These are phyloP conservation scores for Chrysanthemum makinoi DNA, from an alignment of 129 eudicot genomes.

Conservation along the genomic window DNA sequence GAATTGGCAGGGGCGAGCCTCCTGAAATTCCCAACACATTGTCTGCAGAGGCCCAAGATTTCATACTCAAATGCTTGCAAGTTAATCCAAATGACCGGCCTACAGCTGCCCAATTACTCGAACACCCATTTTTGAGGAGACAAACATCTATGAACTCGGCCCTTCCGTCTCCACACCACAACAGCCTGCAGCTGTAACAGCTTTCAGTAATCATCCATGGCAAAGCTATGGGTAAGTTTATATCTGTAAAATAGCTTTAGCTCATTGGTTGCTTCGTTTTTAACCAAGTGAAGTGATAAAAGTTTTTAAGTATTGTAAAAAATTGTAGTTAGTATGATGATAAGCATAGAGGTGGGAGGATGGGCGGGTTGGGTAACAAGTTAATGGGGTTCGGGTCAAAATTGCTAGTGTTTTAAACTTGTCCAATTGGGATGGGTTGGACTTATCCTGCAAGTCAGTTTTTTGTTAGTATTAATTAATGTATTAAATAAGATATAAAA, in stretches of 20 bases:
- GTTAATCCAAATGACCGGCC: slow-evolving; percentile 68
- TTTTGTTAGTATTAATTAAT: background rate
- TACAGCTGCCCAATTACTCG: slow-evolving; percentile 68
- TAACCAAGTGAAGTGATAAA: slow-evolving; percentile 10
- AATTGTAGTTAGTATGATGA: slow-evolving; percentile 7
- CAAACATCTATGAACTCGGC: slow-evolving; percentile 30
- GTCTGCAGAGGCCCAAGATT: slow-evolving; percentile 71
- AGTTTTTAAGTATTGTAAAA: slow-evolving; percentile 2
- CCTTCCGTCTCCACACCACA: slow-evolving; percentile 38
- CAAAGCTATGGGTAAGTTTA: slow-evolving; percentile 4
- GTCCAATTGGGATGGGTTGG: background rate
- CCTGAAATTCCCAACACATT: slow-evolving; percentile 63
- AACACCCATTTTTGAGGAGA: slow-evolving; percentile 66
- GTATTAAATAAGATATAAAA: background rate
- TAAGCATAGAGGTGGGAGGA: slow-evolving; percentile 7
- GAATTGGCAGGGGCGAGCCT: slow-evolving; percentile 68
- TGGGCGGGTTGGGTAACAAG: background rate
- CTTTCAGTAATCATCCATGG: background rate
- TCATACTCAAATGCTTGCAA: slow-evolving; percentile 61
- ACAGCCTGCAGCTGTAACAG: slow-evolving; percentile 21
- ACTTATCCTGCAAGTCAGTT: background rate
- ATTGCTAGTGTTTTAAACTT: background rate
- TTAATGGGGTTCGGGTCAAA: background rate
- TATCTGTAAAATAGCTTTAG: slow-evolving; percentile 2
- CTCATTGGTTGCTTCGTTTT: slow-evolving; percentile 1